These are phyloP conservation scores for Pseudophaeomoniella oleicola DNA, from an alignment of 2,329 filamentous ascomycete species.

Conservation along the genomic window DNA sequence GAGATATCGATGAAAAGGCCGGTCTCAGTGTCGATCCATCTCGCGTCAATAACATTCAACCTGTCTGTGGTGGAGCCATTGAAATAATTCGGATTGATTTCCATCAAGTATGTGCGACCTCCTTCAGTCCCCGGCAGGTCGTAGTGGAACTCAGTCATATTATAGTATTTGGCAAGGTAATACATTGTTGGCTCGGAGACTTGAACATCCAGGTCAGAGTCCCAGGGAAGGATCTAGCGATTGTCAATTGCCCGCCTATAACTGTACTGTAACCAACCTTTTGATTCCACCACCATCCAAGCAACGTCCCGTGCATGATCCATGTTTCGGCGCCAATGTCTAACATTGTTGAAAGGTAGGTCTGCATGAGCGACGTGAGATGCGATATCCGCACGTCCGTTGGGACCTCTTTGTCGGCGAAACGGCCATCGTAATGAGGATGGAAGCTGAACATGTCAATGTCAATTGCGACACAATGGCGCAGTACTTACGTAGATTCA, in stretches of 20 bases:
- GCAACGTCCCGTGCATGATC: conserved; percentile 48
- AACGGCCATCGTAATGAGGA: conserved; percentile 42
- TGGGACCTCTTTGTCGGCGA: conserved; percentile 30
- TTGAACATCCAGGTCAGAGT: conserved; percentile 46
- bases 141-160: conserved; percentile 44
- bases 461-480: background rate
- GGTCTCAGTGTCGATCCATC: conserved; percentile 45
- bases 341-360: conserved; percentile 42
- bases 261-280: conserved; percentile 17
- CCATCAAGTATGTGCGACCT: conserved; percentile 36
- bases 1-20: conserved; percentile 51
- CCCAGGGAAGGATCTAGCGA: conserved; percentile 44
- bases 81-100: conserved; percentile 42
- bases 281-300: conserved; percentile 51
- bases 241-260: too few species aligned
- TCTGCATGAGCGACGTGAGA: conserved; percentile 37
- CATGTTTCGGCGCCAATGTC: conserved; percentile 44
- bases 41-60: conserved; percentile 43
- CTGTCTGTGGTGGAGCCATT: conserved; percentile 29
- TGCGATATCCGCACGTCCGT: conserved; percentile 32
- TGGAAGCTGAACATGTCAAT: conserved; percentile 27
- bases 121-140: conserved; percentile 20
- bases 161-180: conserved; percentile 45
- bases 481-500: conserved; percentile 25
- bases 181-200: conserved; percentile 39